These are phyloP conservation scores for Mortierella sp. DNA, from an alignment of 371 early-diverging fungal genomes.

Conservation along the genomic window DNA sequence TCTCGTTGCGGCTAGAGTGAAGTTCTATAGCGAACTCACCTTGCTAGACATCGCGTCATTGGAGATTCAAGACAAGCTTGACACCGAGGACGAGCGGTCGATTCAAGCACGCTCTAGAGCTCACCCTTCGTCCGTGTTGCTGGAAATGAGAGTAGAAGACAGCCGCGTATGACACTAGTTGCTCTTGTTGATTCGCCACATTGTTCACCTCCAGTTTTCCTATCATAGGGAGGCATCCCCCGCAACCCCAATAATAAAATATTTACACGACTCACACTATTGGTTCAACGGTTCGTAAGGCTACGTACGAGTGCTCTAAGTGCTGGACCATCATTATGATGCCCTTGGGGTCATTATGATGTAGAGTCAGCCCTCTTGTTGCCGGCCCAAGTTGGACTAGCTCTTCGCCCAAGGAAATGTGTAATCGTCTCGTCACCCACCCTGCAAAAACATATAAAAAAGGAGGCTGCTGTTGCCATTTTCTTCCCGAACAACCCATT, in stretches of 20 bases:
- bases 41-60: conserved; percentile 16
- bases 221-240: background rate
- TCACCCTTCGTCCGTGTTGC: conserved; percentile 20
- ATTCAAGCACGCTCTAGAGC: conserved; percentile 37
- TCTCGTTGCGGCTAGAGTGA: conserved; percentile 21
- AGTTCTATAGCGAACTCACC: conserved; percentile 24
- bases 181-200: background rate
- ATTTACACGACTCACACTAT: background rate
- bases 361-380: background rate
- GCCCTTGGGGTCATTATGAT: background rate
- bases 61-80: conserved; percentile 30
- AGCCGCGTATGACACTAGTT: background rate
- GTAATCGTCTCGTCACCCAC: background rate
- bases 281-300: background rate
- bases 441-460: background rate
- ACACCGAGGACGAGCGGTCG: conserved; percentile 8
- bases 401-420: background rate
- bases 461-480: background rate
- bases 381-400: background rate
- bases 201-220: background rate
- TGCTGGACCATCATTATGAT: background rate
- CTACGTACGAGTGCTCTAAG: background rate
- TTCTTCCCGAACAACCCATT: conserved; percentile 4
- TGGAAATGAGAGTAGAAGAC: conserved; percentile 31
- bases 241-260: background rate